Conservation (phyloP, 345 rosid genomes). For the Trapa incisa region DNA sequence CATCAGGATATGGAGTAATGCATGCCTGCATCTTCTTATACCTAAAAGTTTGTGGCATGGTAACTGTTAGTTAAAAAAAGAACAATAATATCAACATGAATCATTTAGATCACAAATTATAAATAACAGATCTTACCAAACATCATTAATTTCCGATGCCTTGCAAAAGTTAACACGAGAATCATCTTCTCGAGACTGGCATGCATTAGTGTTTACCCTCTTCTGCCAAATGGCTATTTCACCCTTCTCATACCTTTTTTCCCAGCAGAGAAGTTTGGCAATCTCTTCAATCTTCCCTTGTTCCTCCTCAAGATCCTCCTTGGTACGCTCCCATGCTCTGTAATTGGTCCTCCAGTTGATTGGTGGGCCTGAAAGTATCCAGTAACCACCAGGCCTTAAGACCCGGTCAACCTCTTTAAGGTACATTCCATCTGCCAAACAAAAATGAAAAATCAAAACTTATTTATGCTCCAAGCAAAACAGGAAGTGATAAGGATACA, state of each 20-base stretch:
- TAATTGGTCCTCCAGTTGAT: constrained; percentile 83
- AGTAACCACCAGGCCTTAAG: constrained; percentile 95
- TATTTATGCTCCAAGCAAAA: neutral
- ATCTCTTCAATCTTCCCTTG: constrained; percentile 75
- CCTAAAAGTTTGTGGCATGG: constrained; percentile 24
- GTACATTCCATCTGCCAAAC: constrained; percentile 68
- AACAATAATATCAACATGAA: neutral
- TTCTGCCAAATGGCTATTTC: constrained; percentile 96
- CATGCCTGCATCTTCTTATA: constrained; percentile 92
- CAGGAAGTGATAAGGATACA: neutral
- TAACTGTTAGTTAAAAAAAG: neutral
- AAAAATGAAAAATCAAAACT: constrained; percentile 3
- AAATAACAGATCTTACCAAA: constrained; percentile 40
- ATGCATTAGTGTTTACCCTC: constrained; percentile 48
- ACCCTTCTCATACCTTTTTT: constrained; percentile 76
- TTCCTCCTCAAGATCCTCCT: constrained; percentile 80
- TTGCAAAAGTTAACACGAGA: constrained; percentile 62
- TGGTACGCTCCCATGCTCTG: constrained; percentile 93
- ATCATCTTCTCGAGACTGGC: constrained; percentile 50
- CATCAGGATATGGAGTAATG: constrained; percentile 69
- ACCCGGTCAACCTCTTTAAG: constrained; percentile 96
- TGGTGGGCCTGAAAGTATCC: constrained; percentile 97
- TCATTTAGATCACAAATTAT: neutral
- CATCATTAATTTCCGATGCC: constrained; percentile 58
- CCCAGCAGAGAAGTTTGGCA: constrained; percentile 95